Conservation (phyloP, 352 stramenopile species). For the Phytopythium sindhum region DNA sequence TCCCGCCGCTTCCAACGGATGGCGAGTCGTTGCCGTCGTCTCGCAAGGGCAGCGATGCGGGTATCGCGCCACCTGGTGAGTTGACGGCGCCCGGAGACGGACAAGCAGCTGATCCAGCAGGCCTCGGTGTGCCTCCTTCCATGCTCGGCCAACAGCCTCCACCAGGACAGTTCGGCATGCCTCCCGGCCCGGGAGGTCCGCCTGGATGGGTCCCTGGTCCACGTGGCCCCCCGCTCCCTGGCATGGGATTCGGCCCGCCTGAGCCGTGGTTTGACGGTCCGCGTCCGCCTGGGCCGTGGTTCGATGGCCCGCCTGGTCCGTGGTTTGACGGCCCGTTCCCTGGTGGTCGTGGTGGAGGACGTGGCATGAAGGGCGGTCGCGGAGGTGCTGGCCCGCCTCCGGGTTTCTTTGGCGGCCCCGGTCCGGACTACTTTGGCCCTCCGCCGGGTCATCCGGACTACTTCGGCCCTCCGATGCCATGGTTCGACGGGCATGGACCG, state of each 20-base stretch:
- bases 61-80: background rate
- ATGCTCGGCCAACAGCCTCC: constrained; percentile 22
- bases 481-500: constrained; percentile 61
- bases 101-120: background rate
- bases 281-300: constrained; percentile 66
- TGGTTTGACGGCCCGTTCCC: constrained; percentile 83
- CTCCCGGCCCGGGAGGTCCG: constrained; percentile 31
- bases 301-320: constrained; percentile 60
- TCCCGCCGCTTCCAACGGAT: constrained; percentile 41
- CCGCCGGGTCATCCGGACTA: constrained; percentile 73
- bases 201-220: constrained; percentile 10
- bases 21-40: background rate
- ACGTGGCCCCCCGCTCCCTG: background rate
- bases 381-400: constrained; percentile 42
- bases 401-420: constrained; percentile 66
- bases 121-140: constrained; percentile 14
- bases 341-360: constrained; percentile 28
- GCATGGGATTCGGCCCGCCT: constrained; percentile 52
- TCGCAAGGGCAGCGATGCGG: background rate
- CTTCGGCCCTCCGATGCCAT: constrained; percentile 63
- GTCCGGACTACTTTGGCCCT: constrained; percentile 71
- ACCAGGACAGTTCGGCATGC: constrained; percentile 27
- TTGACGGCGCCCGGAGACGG: constrained; percentile 1
- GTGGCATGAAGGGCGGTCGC: constrained; percentile 45
- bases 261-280: constrained; percentile 75